phyloP scores from a whole-genome alignment of 805 yeast species.

The Wickerhamiella azymoides region DNA sequence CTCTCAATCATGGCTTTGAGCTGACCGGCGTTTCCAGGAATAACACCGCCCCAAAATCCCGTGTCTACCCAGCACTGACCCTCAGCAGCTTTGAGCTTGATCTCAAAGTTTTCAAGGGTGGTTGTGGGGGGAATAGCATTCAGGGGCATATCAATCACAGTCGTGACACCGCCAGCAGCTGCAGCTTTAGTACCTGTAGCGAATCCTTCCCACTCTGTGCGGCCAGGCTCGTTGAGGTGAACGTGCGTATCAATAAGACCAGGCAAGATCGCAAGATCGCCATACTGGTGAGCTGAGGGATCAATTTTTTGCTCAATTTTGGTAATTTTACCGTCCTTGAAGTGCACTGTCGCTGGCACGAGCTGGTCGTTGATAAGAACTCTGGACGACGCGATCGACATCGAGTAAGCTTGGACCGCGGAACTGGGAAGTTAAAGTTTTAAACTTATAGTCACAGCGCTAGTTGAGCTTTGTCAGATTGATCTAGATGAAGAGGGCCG shows the following conservation, averaged over 20 bases:
- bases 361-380: slow-evolving; percentile 19
- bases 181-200: slow-evolving; percentile 94
- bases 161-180: slow-evolving; percentile 91
- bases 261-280: slow-evolving; percentile 61
- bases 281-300: slow-evolving; percentile 34
- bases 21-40: slow-evolving; percentile 61
- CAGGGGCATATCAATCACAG: slow-evolving; percentile 90
- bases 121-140: slow-evolving; percentile 96
- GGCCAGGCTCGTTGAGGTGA: slow-evolving; percentile 91
- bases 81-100: slow-evolving; percentile 63
- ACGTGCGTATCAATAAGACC: slow-evolving; percentile 92
- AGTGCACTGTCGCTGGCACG: slow-evolving; percentile 20
- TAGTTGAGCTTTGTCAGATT: too few species aligned
- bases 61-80: slow-evolving; percentile 85
- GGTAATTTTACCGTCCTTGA: slow-evolving; percentile 43
- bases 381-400: slow-evolving; percentile 13
- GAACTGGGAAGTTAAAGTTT: not conserved
- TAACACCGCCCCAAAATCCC: slow-evolving; percentile 93
- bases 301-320: slow-evolving; percentile 27
- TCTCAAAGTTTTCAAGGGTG: slow-evolving; percentile 56
- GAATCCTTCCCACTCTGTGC: slow-evolving; percentile 97
- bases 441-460: too few species aligned
- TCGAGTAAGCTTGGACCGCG: not conserved
- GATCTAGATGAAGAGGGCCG: too few species aligned
- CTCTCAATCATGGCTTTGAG: slow-evolving; percentile 61